Conservation (phyloP, 202 grass and related monocot species). For the Hordeum pubiflorum region DNA sequence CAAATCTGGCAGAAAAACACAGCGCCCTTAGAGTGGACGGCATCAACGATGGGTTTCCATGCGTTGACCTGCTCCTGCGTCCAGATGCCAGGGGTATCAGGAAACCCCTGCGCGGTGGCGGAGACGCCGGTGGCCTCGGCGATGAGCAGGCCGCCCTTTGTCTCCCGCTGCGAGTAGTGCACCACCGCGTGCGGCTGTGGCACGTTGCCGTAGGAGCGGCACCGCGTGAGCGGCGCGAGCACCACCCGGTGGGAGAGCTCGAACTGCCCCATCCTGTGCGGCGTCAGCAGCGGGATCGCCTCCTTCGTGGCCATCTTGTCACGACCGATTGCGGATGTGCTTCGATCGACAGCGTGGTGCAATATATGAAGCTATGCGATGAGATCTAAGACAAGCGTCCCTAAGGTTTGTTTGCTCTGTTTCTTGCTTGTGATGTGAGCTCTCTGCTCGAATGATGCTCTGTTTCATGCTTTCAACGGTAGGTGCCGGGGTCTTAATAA, state of each 20-base stretch:
- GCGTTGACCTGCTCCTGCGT: constrained; percentile 57
- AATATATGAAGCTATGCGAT: not conserved
- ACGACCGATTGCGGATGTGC: not conserved
- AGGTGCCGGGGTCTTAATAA: not conserved
- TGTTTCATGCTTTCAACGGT: not conserved
- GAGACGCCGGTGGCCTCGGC: constrained; percentile 50
- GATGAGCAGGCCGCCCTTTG: constrained; percentile 57
- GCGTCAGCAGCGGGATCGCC: constrained; percentile 23
- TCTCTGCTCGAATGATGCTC: not conserved
- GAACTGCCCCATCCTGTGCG: constrained; percentile 18
- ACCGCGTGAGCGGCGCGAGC: constrained; percentile 54
- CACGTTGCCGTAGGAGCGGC: constrained; percentile 43
- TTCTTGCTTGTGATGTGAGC: not conserved
- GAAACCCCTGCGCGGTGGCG: constrained; percentile 43
- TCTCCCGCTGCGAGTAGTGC: constrained; percentile 62
- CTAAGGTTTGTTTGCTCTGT: not conserved
- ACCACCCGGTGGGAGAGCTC: constrained; percentile 41
- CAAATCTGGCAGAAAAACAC: constrained; percentile 67
- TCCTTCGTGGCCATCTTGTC: not conserved
- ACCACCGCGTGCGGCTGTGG: constrained; percentile 51
- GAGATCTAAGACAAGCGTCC: not conserved
- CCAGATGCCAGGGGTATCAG: constrained; percentile 58
- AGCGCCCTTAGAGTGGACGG: constrained; percentile 55
- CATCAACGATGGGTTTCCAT: constrained; percentile 70
- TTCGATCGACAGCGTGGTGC: not conserved